Conservation (phyloP, 2,329 filamentous ascomycete genomes). For the Diaporthe ilicicola region DNA sequence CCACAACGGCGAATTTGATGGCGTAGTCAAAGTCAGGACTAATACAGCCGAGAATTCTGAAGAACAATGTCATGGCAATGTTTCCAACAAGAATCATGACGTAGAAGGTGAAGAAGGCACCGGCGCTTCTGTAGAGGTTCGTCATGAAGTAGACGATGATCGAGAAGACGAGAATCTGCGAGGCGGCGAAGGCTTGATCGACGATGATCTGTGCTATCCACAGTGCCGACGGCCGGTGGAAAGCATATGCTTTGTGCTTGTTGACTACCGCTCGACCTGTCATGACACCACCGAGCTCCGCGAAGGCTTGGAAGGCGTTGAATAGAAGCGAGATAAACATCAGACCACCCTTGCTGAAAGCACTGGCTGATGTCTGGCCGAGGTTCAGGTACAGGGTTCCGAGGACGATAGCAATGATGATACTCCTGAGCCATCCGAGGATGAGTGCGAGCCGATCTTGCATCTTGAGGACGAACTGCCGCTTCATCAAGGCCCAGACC, state of each 20-base stretch:
- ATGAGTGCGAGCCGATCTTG: slow-evolving; percentile 83
- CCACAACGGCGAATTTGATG: slow-evolving; percentile 80
- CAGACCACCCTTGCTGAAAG: slow-evolving; percentile 83
- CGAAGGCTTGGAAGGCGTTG: slow-evolving; percentile 88
- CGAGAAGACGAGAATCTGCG: slow-evolving; percentile 75
- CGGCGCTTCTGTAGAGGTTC: slow-evolving; percentile 72
- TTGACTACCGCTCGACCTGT: slow-evolving; percentile 79
- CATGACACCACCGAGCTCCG: slow-evolving; percentile 80
- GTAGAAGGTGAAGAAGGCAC: slow-evolving; percentile 81
- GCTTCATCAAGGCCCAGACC: slow-evolving; percentile 82
- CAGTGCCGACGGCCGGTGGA: slow-evolving; percentile 81
- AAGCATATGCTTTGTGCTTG: slow-evolving; percentile 85
- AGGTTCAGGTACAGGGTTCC: slow-evolving; percentile 82
- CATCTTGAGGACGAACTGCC: slow-evolving; percentile 86
- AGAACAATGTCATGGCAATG: slow-evolving; percentile 79
- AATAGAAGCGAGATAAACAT: slow-evolving; percentile 83
- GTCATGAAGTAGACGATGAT: slow-evolving; percentile 85
- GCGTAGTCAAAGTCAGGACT: slow-evolving; percentile 87
- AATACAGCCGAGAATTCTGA: slow-evolving; percentile 76
- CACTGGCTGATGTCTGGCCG: slow-evolving; percentile 70
- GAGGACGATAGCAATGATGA: slow-evolving; percentile 79
- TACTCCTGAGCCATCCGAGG: slow-evolving; percentile 73
- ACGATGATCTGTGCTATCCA: slow-evolving; percentile 87
- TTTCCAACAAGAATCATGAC: slow-evolving; percentile 75
- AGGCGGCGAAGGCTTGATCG: slow-evolving; percentile 76